Evolutionary conservation across 2,329 filamentous ascomycete species (phyloP), one percentile per base, ranked within the genome.

Genomic region (Cordyceps cicadae): DNA sequence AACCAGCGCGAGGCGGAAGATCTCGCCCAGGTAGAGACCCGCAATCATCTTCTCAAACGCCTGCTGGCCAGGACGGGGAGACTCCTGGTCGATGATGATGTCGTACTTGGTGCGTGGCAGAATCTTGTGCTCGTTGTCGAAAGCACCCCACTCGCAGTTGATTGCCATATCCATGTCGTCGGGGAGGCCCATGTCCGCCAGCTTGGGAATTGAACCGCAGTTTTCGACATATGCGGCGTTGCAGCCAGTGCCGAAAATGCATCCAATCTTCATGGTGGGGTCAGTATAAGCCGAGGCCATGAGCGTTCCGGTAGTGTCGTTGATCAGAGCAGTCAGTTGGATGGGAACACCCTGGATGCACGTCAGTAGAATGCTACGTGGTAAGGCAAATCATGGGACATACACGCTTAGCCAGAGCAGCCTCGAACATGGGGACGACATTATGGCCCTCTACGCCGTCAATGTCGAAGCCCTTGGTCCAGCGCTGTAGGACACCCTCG

Each of bases 151-250:
- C 75, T 97, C 93, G 79, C 92, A 97, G 80, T 97, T 97, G 78
- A 97, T 96, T 57, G 91, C 92, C 81, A 97, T 95, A 52, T 88
- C 91, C 63, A 86, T 86, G 63, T 94, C 87, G 0, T 90, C 80
- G 54, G 92, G 89, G 43, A 97, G 83, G 69, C 95, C 94, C 81
- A 96, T 84, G 77, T 97, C 86, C 12, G 89, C 90, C 59, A 99
- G 85, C 81, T 99, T 99, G 65, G 92, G 93, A 65, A 99, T 91
- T 14, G 88, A 90, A 65, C 91, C 92, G 65, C 85, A 90, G 70
- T 95, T 77, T 76, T 99, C 94, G 89, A 99, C 96, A 79, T 99
- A 99, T 45, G 94, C 94, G 46, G 93, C 94, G 70, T 99, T 99
- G 78, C 94, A 97, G 62, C 94, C 94, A 14, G 94, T 99, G 68